Conservation (phyloP, 768 basidiomycete species). For the Boletellus ananas region DNA sequence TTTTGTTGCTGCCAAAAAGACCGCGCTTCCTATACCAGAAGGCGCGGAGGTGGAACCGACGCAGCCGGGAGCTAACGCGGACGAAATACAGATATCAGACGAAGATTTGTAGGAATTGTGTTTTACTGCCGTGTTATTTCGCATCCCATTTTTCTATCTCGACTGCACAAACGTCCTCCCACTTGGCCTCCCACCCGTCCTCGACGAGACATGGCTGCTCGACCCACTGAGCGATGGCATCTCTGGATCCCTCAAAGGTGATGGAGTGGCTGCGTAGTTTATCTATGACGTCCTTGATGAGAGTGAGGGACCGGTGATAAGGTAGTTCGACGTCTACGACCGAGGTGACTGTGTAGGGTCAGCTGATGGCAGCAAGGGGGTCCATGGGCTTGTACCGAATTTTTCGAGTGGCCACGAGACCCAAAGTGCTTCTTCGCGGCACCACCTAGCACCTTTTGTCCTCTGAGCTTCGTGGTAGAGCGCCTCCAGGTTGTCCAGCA, state of each 20-base stretch:
- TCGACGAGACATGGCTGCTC: constrained; percentile 67
- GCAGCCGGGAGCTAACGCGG: constrained; percentile 48
- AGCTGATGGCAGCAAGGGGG: neutral
- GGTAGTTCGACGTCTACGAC: constrained; percentile 54
- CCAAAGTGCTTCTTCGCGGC: constrained; percentile 71
- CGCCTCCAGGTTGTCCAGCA: constrained; percentile 62
- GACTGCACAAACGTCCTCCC: constrained; percentile 76
- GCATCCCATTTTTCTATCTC: constrained; percentile 72
- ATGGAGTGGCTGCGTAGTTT: constrained; percentile 59
- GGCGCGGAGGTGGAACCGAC: constrained; percentile 33
- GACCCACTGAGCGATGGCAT: constrained; percentile 61
- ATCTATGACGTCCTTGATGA: constrained; percentile 54
- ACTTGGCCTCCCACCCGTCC: constrained; percentile 62
- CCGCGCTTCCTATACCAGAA: constrained; percentile 39
- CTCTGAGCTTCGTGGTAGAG: constrained; percentile 67
- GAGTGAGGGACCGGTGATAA: constrained; percentile 63
- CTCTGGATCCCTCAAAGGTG: constrained; percentile 66
- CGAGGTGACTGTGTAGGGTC: constrained; percentile 44
- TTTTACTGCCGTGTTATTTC: constrained; percentile 22
- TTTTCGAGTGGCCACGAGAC: constrained; percentile 77
- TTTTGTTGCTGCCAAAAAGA: constrained; percentile 75
- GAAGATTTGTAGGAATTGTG: constrained; percentile 52
- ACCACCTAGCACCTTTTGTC: constrained; percentile 70
- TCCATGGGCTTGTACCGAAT: constrained; percentile 50
- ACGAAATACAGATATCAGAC: constrained; percentile 87